These are phyloP conservation scores for Mycena albidolilacea DNA, from an alignment of 768 basidiomycete species.

Conservation along the genomic window DNA sequence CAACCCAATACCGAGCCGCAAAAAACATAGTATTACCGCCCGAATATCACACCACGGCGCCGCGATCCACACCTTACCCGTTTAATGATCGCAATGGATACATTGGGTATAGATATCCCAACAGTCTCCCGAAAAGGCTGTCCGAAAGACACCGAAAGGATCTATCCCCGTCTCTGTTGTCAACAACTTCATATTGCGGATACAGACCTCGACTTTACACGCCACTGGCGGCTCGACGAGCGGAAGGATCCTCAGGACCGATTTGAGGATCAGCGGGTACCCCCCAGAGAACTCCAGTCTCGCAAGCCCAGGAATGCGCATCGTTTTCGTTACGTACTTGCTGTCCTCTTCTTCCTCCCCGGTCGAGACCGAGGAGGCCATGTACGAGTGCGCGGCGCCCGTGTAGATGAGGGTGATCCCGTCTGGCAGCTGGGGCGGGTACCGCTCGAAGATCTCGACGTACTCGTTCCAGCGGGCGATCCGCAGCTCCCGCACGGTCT, in stretches of 20 bases:
- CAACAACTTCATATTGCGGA: background rate
- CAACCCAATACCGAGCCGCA: too few relatives aligned
- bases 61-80: too few relatives aligned
- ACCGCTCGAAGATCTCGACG: background rate
- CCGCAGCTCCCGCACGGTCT: constrained; percentile 22
- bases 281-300: background rate
- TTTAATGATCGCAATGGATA: background rate
- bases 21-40: too few relatives aligned
- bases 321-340: background rate
- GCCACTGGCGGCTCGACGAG: constrained; percentile 4
- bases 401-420: background rate
- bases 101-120: background rate
- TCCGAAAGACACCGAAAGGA: background rate
- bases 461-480: background rate
- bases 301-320: constrained; percentile 7
- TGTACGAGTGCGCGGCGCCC: background rate
- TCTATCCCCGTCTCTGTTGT: background rate
- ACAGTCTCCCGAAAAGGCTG: background rate
- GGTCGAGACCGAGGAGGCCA: background rate
- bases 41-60: too few relatives aligned
- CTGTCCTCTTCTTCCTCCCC: background rate
- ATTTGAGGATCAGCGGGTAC: too few relatives aligned
- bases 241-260: background rate
- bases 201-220: constrained; percentile 2
- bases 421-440: background rate